Base-by-base conservation (phyloP, 2,329 filamentous ascomycete genomes). In the Hymenoscyphus fraxineus region DNA sequence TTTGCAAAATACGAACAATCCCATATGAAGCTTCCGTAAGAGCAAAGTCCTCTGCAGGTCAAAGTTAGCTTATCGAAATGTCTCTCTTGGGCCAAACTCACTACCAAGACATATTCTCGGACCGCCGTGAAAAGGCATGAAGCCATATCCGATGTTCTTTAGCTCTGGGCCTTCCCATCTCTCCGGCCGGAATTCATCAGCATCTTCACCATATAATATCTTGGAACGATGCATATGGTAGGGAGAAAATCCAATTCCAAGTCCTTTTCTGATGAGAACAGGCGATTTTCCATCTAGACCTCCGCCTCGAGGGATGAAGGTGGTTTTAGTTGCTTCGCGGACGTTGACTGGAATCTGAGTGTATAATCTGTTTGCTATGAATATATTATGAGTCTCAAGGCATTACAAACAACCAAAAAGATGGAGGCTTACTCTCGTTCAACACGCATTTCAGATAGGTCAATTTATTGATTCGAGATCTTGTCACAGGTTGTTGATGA, bases 121-220 rank as follows among this genome's bases (percentile, higher is more conserved):
- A 0, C 88, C 88, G 31, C 86, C 79, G 69, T 88, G 90, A 72
- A 94, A 95, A 0, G 88, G 88, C 41, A 91, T 87, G 65, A 91
- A 92, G 0, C 90, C 91, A 77, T 93, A 90, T 57, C 84, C 77
- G 19, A 65, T 27, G 35, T 58, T 60, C 31, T 54, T 60, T 0
- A 85, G 67, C 0, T 88, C 91, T 1, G 83, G 69, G 13, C 80
- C 79, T 38, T 76, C 75, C 91, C 91, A 96, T n/a, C 91, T 80
- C 77, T 92, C 90, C 0, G 92, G 92, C 3, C 82, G 79, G 77
- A 92, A 95, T 1, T 85, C 80, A 6, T 90, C 85, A 0, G 86
- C 88, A 66, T 92, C 88, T 0, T 81, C 72, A 0, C 89, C 90
- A 88, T 90, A 93, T 70, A 92, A 88, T 61, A 84, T 82, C 2